phyloP scores from a whole-genome alignment of 2,329 filamentous ascomycete species.

The Trichophyton mentagrophytes region DNA sequence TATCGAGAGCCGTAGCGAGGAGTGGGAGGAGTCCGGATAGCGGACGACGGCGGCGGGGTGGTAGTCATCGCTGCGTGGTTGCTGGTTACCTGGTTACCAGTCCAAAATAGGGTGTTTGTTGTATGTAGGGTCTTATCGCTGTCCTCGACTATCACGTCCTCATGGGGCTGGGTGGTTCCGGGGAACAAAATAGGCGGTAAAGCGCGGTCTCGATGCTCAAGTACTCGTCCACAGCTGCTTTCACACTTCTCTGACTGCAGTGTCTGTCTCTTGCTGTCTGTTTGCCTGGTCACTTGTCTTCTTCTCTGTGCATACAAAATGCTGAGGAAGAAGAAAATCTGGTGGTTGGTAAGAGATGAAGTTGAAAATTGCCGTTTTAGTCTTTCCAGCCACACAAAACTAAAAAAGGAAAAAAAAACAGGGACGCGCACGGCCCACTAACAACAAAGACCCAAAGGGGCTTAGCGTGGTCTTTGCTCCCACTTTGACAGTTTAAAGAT shows the following conservation, averaged over 20 bases:
- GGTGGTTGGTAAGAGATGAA: not conserved
- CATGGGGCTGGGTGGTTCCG: not conserved
- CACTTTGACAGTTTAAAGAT: not conserved
- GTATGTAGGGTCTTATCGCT: not conserved
- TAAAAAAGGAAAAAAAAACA: not conserved
- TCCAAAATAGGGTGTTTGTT: not conserved
- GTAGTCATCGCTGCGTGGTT: conserved; percentile 20
- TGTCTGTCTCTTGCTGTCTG: not conserved
- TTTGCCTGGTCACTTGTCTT: not conserved
- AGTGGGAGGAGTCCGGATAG: conserved; percentile 31
- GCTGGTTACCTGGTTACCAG: not conserved
- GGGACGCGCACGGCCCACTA: not conserved
- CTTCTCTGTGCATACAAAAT: not conserved
- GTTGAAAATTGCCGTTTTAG: not conserved
- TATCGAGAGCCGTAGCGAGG: conserved; percentile 36
- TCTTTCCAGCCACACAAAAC: not conserved
- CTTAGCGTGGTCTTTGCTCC: not conserved
- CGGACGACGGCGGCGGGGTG: conserved; percentile 28
- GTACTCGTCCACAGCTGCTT: not conserved
- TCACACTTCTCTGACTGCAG: not conserved
- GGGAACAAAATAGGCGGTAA: not conserved
- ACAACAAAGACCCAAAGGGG: not conserved
- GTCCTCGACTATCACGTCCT: not conserved
- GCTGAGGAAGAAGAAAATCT: not conserved
- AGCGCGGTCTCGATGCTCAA: not conserved